Percentiles rank a stretch among this genome's conserved stretches.
phyloP scores from a whole-genome alignment of 2,329 filamentous ascomycete species.

The Xylaria sp. region DNA sequence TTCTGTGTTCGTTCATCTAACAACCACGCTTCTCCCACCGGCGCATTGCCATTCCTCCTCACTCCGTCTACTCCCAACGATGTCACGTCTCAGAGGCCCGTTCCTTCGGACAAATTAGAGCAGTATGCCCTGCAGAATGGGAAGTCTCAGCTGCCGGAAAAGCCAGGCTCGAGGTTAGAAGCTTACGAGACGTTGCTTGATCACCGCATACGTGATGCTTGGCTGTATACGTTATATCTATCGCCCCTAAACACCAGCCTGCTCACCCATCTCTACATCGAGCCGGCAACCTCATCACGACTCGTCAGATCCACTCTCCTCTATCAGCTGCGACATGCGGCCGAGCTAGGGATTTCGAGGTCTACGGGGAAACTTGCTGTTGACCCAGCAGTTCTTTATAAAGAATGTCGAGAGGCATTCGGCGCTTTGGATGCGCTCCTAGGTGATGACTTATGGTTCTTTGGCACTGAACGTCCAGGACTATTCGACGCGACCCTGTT shows the following conservation, averaged over 20 bases:
- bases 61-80: conserved; percentile 41
- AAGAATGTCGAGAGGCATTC: conserved; percentile 42
- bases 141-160: conserved; percentile 39
- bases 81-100: conserved; percentile 35
- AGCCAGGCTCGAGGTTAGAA: conserved; percentile 55
- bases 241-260: conserved; percentile 62
- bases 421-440: conserved; percentile 42
- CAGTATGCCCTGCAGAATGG: conserved; percentile 58
- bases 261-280: conserved; percentile 66
- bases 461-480: conserved; percentile 49
- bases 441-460: conserved; percentile 44
- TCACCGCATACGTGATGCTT: conserved; percentile 73
- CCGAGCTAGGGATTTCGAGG: conserved; percentile 67
- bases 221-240: conserved; percentile 83
- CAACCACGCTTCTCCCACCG: conserved; percentile 89
- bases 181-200: conserved; percentile 76
- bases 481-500: conserved; percentile 87
- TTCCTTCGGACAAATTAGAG: conserved; percentile 62
- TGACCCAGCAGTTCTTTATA: conserved; percentile 38
- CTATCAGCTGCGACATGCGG: conserved; percentile 65
- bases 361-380: conserved; percentile 37
- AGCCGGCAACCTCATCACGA: conserved; percentile 52
- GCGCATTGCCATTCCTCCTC: conserved; percentile 81
- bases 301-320: conserved; percentile 60
- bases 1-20: conserved; percentile 67